These are phyloP conservation scores for Lachnellula hyalina DNA, from an alignment of 2,329 filamentous ascomycete species.

Conservation along the genomic window DNA sequence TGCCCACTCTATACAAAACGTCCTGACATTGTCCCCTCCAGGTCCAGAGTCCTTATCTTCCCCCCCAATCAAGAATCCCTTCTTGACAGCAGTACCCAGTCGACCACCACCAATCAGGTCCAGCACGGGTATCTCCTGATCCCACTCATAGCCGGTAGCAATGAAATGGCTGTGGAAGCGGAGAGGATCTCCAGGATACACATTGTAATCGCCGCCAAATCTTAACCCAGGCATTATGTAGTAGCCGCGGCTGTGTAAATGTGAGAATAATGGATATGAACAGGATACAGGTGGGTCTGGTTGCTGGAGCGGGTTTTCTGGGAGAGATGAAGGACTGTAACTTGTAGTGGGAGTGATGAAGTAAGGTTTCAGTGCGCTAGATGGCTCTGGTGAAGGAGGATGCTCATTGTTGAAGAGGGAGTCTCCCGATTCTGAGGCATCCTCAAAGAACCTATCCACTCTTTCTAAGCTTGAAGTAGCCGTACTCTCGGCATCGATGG, in stretches of 20 bases:
- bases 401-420: conserved; percentile 21
- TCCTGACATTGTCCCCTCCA: conserved; percentile 47
- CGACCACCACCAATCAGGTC: conserved; percentile 82
- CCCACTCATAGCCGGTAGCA: conserved; percentile 78
- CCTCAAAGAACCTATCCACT: neutral
- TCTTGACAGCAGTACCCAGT: conserved; percentile 92
- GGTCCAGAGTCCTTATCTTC: conserved; percentile 37
- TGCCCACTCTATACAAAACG: conserved; percentile 90
- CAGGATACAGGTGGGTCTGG: conserved; percentile 38
- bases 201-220: conserved; percentile 90
- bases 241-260: conserved; percentile 74
- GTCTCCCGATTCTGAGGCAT: conserved; percentile 2
- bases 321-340: conserved; percentile 33
- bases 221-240: conserved; percentile 88
- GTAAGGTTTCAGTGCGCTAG: conserved; percentile 15
- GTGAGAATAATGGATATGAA: conserved; percentile 71
- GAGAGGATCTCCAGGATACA: conserved; percentile 91
- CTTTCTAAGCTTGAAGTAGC: neutral
- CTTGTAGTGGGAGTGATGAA: conserved; percentile 42
- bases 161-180: conserved; percentile 95
- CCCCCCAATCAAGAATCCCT: conserved; percentile 83
- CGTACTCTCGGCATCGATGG: neutral
- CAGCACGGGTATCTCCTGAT: conserved; percentile 77
- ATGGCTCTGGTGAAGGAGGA: conserved; percentile 34
- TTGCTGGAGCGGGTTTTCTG: conserved; percentile 19